These are phyloP conservation scores for Knoxdaviesia proteae DNA, from an alignment of 2,329 filamentous ascomycete species.

Conservation along the genomic window DNA sequence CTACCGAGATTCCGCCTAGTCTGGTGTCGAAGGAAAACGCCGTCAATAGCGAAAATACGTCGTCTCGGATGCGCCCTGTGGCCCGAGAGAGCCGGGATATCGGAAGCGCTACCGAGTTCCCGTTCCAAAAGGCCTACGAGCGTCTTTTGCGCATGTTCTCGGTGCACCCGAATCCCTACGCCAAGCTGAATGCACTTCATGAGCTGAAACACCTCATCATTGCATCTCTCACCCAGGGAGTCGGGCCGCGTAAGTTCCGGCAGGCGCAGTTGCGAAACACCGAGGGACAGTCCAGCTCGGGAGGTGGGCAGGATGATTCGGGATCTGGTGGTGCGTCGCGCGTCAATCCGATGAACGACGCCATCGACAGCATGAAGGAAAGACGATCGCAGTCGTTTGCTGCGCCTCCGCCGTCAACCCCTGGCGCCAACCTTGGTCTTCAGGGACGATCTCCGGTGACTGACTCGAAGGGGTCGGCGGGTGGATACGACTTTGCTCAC, in stretches of 20 bases:
- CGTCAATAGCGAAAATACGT: no score
- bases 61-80: no score
- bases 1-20: background rate
- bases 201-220: conserved; percentile 69
- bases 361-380: conserved; percentile 50
- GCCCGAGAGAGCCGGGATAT: no score
- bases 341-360: conserved; percentile 33
- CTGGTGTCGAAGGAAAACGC: no score
- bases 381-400: conserved; percentile 32
- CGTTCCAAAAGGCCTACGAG: conserved; percentile 61
- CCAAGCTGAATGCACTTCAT: conserved; percentile 64
- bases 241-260: no score
- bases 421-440: conserved; percentile 3
- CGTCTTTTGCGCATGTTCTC: conserved; percentile 70
- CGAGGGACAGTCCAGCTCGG: no score
- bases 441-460: no score
- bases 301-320: no score
- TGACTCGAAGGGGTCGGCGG: no score
- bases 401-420: conserved; percentile 3
- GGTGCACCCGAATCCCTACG: conserved; percentile 69
- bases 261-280: no score
- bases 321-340: conserved; percentile 16
- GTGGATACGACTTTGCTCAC: no score
- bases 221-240: conserved; percentile 32
- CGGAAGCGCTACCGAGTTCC: conserved; percentile 33